phyloP scores from a whole-genome alignment of 2,329 filamentous ascomycete species.

The Drechslera avenae region DNA sequence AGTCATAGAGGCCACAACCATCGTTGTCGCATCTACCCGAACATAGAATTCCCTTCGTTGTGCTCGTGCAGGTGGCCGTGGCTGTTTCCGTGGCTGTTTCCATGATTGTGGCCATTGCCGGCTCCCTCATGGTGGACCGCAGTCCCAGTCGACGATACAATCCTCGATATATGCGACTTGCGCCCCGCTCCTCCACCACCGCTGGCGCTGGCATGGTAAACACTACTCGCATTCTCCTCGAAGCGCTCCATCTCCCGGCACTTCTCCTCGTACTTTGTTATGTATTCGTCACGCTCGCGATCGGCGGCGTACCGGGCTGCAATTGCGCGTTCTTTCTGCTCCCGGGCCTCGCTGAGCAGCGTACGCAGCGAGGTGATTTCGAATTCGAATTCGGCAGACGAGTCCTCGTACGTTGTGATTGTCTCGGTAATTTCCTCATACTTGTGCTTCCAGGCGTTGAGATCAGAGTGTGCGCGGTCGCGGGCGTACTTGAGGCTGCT shows the following conservation, averaged over 20 bases:
- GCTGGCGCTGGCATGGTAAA: constrained; percentile 18
- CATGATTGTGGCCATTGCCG: constrained; percentile 1
- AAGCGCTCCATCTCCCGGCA: constrained; percentile 31
- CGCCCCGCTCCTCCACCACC: constrained; percentile 6
- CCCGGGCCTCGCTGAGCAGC: constrained; percentile 28
- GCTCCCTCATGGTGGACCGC: constrained; percentile 22
- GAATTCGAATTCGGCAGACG: constrained; percentile 29
- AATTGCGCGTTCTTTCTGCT: constrained; percentile 33
- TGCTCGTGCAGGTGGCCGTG: constrained; percentile 5
- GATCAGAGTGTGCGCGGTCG: constrained; percentile 26
- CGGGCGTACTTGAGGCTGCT: constrained; percentile 24
- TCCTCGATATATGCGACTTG: constrained; percentile 13
- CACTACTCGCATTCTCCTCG: constrained; percentile 22
- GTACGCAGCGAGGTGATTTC: constrained; percentile 29
- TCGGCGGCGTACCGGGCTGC: constrained; percentile 28
- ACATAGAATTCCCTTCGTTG: constrained; percentile 13
- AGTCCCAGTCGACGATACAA: constrained; percentile 22
- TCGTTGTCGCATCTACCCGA: constrained; percentile 22
- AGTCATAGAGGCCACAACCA: constrained; percentile 27
- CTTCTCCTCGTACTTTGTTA: constrained; percentile 33
- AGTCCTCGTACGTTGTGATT: constrained; percentile 27
- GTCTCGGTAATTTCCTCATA: constrained; percentile 32
- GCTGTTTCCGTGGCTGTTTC: constrained; percentile 7
- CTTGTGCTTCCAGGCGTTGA: constrained; percentile 31
- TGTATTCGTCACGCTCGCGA: constrained; percentile 29